Percentiles rank a stretch among this genome's conserved stretches.
Conservation (phyloP, 2,329 filamentous ascomycete genomes). For the Sporothrix schenckii region DNA sequence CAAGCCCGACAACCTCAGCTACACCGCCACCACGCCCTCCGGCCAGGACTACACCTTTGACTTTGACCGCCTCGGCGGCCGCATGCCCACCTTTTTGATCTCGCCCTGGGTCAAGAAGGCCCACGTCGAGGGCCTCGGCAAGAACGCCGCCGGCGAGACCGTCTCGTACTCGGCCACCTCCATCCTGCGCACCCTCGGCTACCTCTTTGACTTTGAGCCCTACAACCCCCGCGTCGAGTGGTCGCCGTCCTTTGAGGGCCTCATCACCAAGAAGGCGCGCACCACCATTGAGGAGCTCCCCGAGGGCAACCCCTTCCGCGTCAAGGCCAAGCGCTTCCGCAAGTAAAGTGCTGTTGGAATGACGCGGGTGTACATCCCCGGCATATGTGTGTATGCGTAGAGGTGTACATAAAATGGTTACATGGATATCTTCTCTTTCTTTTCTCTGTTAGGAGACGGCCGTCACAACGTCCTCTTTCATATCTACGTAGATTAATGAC, state of each 20-base stretch:
- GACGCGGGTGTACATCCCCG: too few relatives aligned
- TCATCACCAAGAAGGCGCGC: conserved; percentile 34
- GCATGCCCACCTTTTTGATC: conserved; percentile 49
- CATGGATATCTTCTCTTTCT: too few relatives aligned
- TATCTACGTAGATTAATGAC: too few relatives aligned
- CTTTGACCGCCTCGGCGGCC: conserved; percentile 49
- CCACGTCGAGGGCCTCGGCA: conserved; percentile 45
- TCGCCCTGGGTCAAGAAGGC: conserved; percentile 51
- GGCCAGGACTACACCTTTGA: conserved; percentile 46
- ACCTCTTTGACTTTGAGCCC: conserved; percentile 48
- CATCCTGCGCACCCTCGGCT: conserved; percentile 48
- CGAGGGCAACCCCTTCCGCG: conserved; percentile 25
- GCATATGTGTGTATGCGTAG: too few relatives aligned
- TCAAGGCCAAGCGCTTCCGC: conserved; percentile 16
- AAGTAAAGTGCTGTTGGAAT: neutral
- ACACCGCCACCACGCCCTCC: conserved; percentile 44
- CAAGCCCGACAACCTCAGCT: conserved; percentile 44
- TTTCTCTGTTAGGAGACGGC: too few relatives aligned
- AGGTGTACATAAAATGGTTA: too few relatives aligned
- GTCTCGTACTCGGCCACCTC: conserved; percentile 49
- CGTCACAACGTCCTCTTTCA: too few relatives aligned
- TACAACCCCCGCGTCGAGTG: conserved; percentile 46
- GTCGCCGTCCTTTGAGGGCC: conserved; percentile 45
- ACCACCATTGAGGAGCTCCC: conserved; percentile 31
- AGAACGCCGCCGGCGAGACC: conserved; percentile 43